These are phyloP conservation scores for Ajuga chamaepitys DNA, from an alignment of 257 asterid species.

Conservation along the genomic window DNA sequence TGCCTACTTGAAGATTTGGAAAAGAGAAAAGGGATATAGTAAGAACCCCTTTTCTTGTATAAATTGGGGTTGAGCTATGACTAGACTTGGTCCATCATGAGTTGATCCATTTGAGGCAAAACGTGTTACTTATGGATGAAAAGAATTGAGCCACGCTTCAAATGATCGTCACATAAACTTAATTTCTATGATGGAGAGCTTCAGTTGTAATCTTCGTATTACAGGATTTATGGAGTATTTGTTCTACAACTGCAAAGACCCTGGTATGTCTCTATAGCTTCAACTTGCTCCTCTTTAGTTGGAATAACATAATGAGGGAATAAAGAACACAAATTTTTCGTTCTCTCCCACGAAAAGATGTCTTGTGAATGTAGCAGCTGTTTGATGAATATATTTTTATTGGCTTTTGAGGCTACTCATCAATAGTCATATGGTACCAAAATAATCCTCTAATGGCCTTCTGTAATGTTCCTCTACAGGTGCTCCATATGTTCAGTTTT, in stretches of 20 bases:
- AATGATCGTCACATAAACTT: not conserved
- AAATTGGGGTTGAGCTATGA: not conserved
- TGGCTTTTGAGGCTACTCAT: not conserved
- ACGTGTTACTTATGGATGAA: not conserved
- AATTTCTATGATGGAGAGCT: not conserved
- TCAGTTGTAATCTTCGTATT: too few relatives aligned
- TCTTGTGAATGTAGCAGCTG: not conserved
- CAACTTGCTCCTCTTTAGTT: not conserved
- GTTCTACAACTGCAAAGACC: not conserved
- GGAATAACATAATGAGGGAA: not conserved
- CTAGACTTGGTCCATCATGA: not conserved
- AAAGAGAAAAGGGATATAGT: not conserved
- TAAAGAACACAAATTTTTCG: not conserved
- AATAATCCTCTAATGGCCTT: not conserved
- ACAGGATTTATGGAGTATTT: too few relatives aligned
- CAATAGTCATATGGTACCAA: too few relatives aligned
- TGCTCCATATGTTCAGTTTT: not conserved
- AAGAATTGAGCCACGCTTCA: not conserved
- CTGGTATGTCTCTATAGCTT: slow-evolving; percentile 6
- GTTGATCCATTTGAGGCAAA: not conserved
- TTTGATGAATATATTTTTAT: not conserved
- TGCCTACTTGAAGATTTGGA: slow-evolving; percentile 33
- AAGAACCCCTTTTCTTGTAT: not conserved
- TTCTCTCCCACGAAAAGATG: too few relatives aligned
- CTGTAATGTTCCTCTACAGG: not conserved